phyloP scores from a whole-genome alignment of 208 protist genomes.

The Leishmania gerbilli region DNA sequence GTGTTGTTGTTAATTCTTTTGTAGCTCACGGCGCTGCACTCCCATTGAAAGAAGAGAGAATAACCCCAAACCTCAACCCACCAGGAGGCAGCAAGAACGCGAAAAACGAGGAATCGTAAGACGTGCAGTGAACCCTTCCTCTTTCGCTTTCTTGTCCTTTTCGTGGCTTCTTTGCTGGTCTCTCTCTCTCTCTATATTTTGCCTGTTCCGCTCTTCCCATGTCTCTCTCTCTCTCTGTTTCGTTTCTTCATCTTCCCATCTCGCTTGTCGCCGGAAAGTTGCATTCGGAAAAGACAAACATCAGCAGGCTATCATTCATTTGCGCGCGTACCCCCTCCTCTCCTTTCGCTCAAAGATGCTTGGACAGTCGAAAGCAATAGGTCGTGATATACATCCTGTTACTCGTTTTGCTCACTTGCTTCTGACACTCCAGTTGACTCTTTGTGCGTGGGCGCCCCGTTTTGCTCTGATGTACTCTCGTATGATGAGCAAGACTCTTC shows the following conservation, averaged over 20 bases:
- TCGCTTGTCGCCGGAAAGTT: not conserved
- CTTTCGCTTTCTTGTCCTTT: not conserved
- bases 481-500: slow-evolving; percentile 4
- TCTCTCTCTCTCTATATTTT: not conserved
- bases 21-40: not conserved
- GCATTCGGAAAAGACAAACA: not conserved
- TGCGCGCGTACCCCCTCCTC: not conserved
- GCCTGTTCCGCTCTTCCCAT: slow-evolving; percentile 10
- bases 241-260: not conserved
- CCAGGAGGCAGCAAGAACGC: not conserved
- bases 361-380: not conserved
- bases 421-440: not conserved
- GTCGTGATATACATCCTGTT: not conserved
- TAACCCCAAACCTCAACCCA: not conserved
- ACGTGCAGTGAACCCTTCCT: not conserved
- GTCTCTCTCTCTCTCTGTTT: not conserved
- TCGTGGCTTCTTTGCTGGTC: not conserved
- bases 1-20: not conserved
- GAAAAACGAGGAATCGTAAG: not conserved
- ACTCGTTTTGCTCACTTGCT: not conserved
- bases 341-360: not conserved
- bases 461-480: slow-evolving; percentile 4
- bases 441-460: not conserved
- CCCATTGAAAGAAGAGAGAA: not conserved
- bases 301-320: not conserved